A percentile compares a stretch with the other conserved stretches of the same genome.
phyloP scores from a whole-genome alignment of 2,329 filamentous ascomycete genomes.

The Phaeosphaeria sp. region DNA sequence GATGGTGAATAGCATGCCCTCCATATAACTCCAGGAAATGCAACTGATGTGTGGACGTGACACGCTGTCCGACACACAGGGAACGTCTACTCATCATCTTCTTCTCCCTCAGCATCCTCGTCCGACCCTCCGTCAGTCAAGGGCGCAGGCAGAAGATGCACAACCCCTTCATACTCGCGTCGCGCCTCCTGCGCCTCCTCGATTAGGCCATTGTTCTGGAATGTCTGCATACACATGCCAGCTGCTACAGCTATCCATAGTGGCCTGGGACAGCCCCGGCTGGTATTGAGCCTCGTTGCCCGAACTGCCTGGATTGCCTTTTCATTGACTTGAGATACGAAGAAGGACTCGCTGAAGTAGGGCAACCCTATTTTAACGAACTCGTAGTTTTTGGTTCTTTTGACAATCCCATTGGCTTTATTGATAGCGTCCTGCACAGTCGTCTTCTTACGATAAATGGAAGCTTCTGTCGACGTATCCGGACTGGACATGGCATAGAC shows the following conservation, averaged over 20 bases:
- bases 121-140: conserved; percentile 24
- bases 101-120: conserved; percentile 31
- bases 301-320: conserved; percentile 58
- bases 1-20: not conserved
- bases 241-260: conserved; percentile 41
- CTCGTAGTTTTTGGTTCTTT: conserved; percentile 74
- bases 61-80: not conserved
- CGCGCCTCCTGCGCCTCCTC: conserved; percentile 32
- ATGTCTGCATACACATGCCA: conserved; percentile 40
- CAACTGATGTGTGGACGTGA: not conserved
- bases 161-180: conserved; percentile 27
- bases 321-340: conserved; percentile 76
- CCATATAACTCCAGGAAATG: conserved; percentile 11
- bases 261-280: conserved; percentile 18
- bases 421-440: conserved; percentile 65
- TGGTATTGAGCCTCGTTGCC: conserved; percentile 37
- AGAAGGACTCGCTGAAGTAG: conserved; percentile 84
- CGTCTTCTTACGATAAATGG: conserved; percentile 79
- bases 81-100: conserved; percentile 10
- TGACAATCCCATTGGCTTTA: conserved; percentile 71
- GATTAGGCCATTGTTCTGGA: conserved; percentile 32
- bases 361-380: conserved; percentile 83
- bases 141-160: conserved; percentile 28
- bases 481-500: conserved; percentile 70
- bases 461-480: conserved; percentile 65